Conservation (phyloP, 2,329 filamentous ascomycete genomes). For the Diaporthe sp. region DNA sequence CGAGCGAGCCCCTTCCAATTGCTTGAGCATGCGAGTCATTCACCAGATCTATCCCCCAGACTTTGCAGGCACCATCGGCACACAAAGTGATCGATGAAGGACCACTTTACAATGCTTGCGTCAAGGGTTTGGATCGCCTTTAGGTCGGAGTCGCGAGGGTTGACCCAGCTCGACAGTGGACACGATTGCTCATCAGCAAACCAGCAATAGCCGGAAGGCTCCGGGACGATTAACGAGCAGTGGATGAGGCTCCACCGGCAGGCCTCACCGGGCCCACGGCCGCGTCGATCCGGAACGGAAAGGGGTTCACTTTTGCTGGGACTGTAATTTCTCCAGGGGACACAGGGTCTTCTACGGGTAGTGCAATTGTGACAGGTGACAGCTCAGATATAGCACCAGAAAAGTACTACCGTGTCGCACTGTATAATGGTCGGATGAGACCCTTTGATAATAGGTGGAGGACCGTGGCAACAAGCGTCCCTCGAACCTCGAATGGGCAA, state of each 20-base stretch:
- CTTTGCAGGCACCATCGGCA: background rate
- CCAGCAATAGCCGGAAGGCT: background rate
- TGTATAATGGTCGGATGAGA: conserved; percentile 2
- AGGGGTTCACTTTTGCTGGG: background rate
- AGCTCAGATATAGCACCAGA: conserved; percentile 10
- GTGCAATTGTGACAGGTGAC: conserved; percentile 18
- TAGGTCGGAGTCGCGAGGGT: conserved; percentile 1
- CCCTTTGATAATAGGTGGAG: conserved; percentile 7
- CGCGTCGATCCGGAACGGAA: conserved; percentile 19
- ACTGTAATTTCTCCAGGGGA: background rate
- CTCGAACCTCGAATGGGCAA: conserved; percentile 4
- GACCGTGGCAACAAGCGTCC: conserved; percentile 7
- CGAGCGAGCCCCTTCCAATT: background rate
- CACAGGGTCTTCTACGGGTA: background rate
- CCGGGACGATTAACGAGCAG: conserved; percentile 9
- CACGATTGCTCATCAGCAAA: background rate
- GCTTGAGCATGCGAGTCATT: background rate
- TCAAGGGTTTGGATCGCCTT: conserved; percentile 1
- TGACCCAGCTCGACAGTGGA: background rate
- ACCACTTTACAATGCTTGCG: background rate
- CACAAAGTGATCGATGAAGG: conserved; percentile 3
- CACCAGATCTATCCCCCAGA: background rate
- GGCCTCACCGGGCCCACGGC: conserved; percentile 11
- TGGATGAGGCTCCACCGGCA: conserved; percentile 15
- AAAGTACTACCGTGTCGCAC: background rate